Base-by-base conservation (phyloP, 306 rosid genomes). In the Quercus mongolica region DNA sequence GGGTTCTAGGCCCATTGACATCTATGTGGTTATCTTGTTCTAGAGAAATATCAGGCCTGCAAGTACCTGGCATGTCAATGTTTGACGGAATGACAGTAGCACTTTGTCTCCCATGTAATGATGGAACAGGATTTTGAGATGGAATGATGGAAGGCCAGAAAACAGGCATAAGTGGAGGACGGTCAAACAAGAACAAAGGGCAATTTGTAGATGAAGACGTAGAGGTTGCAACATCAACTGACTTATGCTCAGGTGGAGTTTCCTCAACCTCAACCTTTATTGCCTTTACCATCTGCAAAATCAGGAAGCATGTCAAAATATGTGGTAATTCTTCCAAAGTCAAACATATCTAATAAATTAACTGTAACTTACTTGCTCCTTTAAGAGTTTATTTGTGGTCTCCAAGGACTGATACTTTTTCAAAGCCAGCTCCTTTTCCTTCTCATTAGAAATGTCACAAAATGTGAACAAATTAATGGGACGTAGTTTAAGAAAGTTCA, bases 351-450 rank as follows among this genome's bases (percentile, higher is more conserved):
- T 44, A 30, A 51, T 14, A 49, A n/a, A 21, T 55, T 67, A 73
- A 78, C 74, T 76, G 68, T 54, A 77, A 71, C 91, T 88, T 88
- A 93, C 99, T 81, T 90, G 87, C 55, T 83, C 89, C 85, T 91
- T 96, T 68, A 96, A 76, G 64, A 81, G 80, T 89, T 82, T 91
- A 82, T 96, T 96, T 71, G 88, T 90, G 80, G 83, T 85, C 88
- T 96, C 94, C 90, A 93, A 85, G 64, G 90, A 86, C 78, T 86
- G 88, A 79, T 85, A 91, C 85, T 91, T 93, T 75, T 89, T 85
- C 86, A 90, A 77, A 82, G 94, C 97, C 88, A 79, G 46, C 65
- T 93, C 96, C 89, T 88, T 91, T 85, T 90, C 91, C 99, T 96
- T 84, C 75, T 71, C 41, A 77, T 69, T 79, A 81, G 71, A 86